Conservation (phyloP, 495 filamentous ascomycete genomes). For the Rostrohypoxylon terebratum region DNA sequence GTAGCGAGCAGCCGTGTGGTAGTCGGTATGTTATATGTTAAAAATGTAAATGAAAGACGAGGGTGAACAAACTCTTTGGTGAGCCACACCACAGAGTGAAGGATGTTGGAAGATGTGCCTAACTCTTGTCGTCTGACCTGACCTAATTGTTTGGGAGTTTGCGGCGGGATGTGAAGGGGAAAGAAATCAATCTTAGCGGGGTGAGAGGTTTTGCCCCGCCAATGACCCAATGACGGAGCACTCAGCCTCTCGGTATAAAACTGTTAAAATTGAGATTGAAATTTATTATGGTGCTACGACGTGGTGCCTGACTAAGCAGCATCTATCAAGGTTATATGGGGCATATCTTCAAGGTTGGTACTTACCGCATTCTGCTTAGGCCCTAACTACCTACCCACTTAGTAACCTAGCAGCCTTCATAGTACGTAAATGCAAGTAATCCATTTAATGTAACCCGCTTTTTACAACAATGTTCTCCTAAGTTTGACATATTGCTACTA, state of each 20-base stretch:
- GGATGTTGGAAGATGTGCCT: background rate
- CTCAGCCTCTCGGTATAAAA: slow-evolving; percentile 13
- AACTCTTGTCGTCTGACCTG: slow-evolving; percentile 7
- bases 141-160: slow-evolving; percentile 26
- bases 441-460: background rate
- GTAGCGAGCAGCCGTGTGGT: slow-evolving; percentile 2
- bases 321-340: no score
- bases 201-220: slow-evolving; percentile 45
- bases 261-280: no score
- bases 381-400: no score
- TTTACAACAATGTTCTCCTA: background rate
- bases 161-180: background rate
- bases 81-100: slow-evolving; percentile 1
- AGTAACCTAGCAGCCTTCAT: no score
- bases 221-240: slow-evolving; percentile 47
- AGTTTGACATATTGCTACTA: background rate
- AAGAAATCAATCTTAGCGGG: slow-evolving; percentile 26
- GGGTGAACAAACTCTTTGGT: background rate
- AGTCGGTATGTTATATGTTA: background rate
- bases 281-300: no score
- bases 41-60: slow-evolving; percentile 15
- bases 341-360: no score
- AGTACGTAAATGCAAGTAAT: slow-evolving; percentile 4
- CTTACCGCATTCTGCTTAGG: slow-evolving; percentile 4
- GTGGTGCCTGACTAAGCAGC: no score